Evolutionary conservation across 179 eudicot species (phyloP).

Genomic region (Spergularia azorica): DNA sequence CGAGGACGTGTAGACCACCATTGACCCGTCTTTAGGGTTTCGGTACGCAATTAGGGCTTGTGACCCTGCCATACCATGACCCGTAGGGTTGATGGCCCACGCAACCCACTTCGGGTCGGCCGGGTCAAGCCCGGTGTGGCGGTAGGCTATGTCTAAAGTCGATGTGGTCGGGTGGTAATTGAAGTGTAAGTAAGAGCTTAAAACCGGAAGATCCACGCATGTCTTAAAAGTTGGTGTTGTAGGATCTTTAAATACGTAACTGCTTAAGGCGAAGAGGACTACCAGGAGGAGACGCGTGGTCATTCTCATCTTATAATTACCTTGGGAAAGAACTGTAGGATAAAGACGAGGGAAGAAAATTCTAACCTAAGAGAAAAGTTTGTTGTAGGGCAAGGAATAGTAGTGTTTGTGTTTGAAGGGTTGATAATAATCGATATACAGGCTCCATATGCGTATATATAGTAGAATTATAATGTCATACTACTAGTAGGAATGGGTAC

Average conservation of each 20-base stretch:
- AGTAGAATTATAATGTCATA: too few relatives aligned
- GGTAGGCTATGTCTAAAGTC: constrained; percentile 43
- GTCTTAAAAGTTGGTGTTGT: constrained; percentile 32
- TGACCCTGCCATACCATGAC: constrained; percentile 49
- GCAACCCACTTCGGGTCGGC: constrained; percentile 47
- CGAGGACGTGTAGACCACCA: constrained; percentile 41
- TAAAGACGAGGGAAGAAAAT: too few relatives aligned
- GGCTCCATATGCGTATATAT: too few relatives aligned
- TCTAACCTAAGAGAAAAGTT: too few relatives aligned
- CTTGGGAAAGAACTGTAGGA: too few relatives aligned
- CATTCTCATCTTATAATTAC: too few relatives aligned
- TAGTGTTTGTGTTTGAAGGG: too few relatives aligned
- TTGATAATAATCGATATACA: too few relatives aligned
- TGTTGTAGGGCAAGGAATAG: too few relatives aligned
- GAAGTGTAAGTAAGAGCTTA: constrained; percentile 52
- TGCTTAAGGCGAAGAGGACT: neutral
- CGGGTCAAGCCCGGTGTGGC: constrained; percentile 28
- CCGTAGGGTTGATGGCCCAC: constrained; percentile 55
- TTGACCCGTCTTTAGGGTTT: constrained; percentile 25
- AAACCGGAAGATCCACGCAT: constrained; percentile 46
- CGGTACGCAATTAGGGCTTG: constrained; percentile 53
- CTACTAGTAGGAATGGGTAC: too few relatives aligned
- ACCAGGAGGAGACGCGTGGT: too few relatives aligned
- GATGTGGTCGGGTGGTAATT: constrained; percentile 31
- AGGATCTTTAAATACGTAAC: constrained; percentile 29